Evolutionary conservation across 352 stramenopile species (phyloP), one percentile per base, ranked within the genome.

Genomic region (Achlya hypogyna): DNA sequence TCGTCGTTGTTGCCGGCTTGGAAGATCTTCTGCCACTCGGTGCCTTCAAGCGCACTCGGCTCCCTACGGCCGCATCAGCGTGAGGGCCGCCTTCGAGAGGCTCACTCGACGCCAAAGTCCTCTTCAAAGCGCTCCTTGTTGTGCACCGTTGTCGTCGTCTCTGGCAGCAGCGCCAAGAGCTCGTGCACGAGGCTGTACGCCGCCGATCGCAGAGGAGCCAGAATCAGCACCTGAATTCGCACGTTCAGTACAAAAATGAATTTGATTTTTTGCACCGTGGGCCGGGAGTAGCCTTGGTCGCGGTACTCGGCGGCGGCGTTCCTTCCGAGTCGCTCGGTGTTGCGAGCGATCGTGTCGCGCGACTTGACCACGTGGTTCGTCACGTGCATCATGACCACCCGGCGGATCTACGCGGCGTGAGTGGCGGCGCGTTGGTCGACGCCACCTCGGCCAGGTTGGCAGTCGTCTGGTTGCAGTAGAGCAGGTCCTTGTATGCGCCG

Each of bases 341-440:
- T 88, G 20, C 84, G 71, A 14, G 71, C 71, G 8, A 89, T 72
- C 0, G 81, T 92, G 43, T 92, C 84, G 12, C 84, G 76, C 9
- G 78, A 74, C 63, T 90, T 90, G n/a, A 89, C 31, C 1, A 92
- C 71, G 70, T 92, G 84, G 69, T 92, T 92, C 28, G 90, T 62
- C 51, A 86, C 75, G 65, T 92, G 84, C 84, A 92, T 90, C 0
- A 79, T 81, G 22, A 73, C 80, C 60, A 90, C 31, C 14, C 75
- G 78, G 8, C 84, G 84, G 59, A 92, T 63, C 22, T 63, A 74
- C 23, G 65, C 51, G 9, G 78, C 88, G 42, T 54, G 29, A 16
- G 49, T 54, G 34, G 34, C 34, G 34, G 34, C 16, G 6, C 8
- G 6, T 54, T 16, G 49, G 16, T 16, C 29, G 23, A 52, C 6